phyloP scores from a whole-genome alignment of 192 early-diverging fungal genomes.

The Coemansia pectinata region DNA sequence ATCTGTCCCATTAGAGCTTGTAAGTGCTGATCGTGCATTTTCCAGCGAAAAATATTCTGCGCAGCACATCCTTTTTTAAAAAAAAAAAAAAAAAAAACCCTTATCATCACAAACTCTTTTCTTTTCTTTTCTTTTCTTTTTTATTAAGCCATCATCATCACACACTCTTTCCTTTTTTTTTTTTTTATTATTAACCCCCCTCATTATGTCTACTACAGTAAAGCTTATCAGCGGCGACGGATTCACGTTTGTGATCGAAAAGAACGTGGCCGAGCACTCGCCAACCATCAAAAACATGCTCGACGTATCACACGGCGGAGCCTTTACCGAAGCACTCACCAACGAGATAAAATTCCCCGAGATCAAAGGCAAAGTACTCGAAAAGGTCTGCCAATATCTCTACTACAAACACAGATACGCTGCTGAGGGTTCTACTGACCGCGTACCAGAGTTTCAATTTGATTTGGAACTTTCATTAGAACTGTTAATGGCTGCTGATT shows the following conservation, averaged over 20 bases:
- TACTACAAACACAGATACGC: constrained; percentile 80
- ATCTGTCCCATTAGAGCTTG: not conserved
- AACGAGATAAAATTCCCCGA: constrained; percentile 87
- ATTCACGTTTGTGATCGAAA: constrained; percentile 86
- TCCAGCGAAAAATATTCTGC: too few relatives aligned
- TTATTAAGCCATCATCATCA: too few relatives aligned
- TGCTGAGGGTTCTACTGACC: constrained; percentile 24
- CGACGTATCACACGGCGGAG: constrained; percentile 67
- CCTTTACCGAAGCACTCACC: constrained; percentile 89
- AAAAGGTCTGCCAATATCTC: constrained; percentile 93
- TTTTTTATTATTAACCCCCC: too few relatives aligned
- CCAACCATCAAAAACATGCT: constrained; percentile 97
- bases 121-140: too few relatives aligned
- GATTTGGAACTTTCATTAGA: constrained; percentile 88
- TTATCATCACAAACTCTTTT: too few relatives aligned
- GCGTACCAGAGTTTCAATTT: constrained; percentile 84
- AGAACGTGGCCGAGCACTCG: constrained; percentile 84
- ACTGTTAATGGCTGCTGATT: constrained; percentile 94
- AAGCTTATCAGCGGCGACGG: constrained; percentile 83
- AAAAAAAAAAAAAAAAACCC: too few relatives aligned
- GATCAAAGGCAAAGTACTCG: constrained; percentile 90
- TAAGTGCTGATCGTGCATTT: too few relatives aligned
- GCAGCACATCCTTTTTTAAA: too few relatives aligned
- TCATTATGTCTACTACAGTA: constrained; percentile 10
- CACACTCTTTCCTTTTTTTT: not conserved